Percentiles rank a stretch among this genome's conserved stretches.
These are phyloP conservation scores for Toxicodendron radicans DNA, from an alignment of 345 rosid genomes.

Conservation along the genomic window DNA sequence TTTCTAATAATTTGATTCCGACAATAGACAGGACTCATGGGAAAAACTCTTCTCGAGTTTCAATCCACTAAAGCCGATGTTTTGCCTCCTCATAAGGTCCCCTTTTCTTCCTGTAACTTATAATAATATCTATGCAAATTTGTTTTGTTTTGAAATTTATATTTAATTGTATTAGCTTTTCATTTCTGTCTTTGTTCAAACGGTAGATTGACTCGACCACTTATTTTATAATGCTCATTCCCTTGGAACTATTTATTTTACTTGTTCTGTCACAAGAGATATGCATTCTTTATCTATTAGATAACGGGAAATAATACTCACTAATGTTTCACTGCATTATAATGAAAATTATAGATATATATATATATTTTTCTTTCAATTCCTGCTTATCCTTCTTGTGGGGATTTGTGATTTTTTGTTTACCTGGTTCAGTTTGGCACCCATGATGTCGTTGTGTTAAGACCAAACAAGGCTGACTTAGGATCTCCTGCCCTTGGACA, in stretches of 20 bases:
- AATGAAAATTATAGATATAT: constrained; percentile 2
- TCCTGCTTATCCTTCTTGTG: background rate
- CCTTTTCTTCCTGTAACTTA: background rate
- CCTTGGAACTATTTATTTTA: background rate
- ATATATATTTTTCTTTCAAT: background rate
- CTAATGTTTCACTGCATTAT: background rate
- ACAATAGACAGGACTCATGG: constrained; percentile 51
- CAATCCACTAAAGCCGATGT: constrained; percentile 93
- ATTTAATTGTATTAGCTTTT: background rate
- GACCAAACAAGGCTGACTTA: constrained; percentile 81
- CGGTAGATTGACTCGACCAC: too few species aligned
- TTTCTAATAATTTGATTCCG: background rate
- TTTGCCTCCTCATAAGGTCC: constrained; percentile 92
- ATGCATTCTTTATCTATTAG: constrained; percentile 5
- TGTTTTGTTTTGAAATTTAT: background rate
- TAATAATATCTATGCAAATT: too few species aligned
- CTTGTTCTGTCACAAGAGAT: constrained; percentile 5
- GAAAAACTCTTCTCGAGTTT: constrained; percentile 82
- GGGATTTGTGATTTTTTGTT: constrained; percentile 1
- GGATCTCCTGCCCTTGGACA: constrained; percentile 89
- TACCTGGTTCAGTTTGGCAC: constrained; percentile 62
- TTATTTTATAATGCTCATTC: too few species aligned
- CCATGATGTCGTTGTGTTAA: constrained; percentile 87
- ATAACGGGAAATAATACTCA: background rate
- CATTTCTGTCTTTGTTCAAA: background rate